Evolutionary conservation across 257 asterid species (phyloP).

Genomic region (Craterostigma plantagineum): DNA sequence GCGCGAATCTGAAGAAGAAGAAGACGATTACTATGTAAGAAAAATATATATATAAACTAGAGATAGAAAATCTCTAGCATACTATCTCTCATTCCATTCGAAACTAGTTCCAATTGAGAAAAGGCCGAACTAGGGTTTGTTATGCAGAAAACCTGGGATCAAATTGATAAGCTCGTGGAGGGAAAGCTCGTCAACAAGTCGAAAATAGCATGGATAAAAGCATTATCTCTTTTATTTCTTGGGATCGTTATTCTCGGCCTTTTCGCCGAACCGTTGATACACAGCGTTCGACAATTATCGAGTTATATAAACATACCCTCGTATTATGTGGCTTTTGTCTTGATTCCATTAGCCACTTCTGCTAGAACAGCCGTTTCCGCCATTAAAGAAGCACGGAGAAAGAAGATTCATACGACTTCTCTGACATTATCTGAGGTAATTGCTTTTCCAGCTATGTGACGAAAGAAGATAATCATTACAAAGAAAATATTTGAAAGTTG

Average conservation of each 20-base stretch:
- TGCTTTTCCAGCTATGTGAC: background rate
- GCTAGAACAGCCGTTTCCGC: conserved; percentile 28
- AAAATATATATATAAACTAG: background rate
- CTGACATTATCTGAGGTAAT: conserved; percentile 39
- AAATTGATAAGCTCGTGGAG: conserved; percentile 16
- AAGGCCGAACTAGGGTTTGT: background rate
- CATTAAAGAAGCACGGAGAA: conserved; percentile 17
- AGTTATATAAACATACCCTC: conserved; percentile 22
- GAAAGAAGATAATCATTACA: background rate
- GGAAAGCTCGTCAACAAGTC: conserved; percentile 15
- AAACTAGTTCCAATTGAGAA: background rate
- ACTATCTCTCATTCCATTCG: too few species aligned
- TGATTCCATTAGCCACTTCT: conserved; percentile 34
- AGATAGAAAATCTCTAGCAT: too few species aligned
- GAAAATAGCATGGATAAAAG: conserved; percentile 21
- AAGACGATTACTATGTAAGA: conserved; percentile 12
- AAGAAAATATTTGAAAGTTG: too few species aligned
- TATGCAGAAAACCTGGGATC: conserved; percentile 25
- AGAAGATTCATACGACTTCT: conserved; percentile 22
- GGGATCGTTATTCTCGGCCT: conserved; percentile 27
- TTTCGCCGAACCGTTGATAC: conserved; percentile 33
- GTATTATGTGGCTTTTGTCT: conserved; percentile 24
- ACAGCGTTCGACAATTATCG: conserved; percentile 28
- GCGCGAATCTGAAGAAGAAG: conserved; percentile 8
- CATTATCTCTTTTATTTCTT: conserved; percentile 17